Evolutionary conservation across 345 rosid genomes (phyloP), one percentile per base, ranked within the genome.

Genomic region (Salix brachista): DNA sequence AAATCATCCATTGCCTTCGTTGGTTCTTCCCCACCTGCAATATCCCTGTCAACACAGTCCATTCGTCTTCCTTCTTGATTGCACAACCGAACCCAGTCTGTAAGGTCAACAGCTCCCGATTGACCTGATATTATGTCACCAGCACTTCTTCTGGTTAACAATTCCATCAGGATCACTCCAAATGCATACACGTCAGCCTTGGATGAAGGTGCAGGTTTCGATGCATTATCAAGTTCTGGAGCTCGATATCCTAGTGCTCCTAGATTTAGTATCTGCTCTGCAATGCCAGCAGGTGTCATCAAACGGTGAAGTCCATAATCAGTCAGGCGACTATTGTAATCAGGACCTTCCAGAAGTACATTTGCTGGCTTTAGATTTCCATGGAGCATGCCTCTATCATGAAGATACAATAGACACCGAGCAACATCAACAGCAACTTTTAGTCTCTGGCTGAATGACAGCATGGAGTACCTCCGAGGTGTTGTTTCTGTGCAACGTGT

Each of bases 91-190:
- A 95, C 94, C 99, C 99, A 95, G 75, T 93, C 97, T 0, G 93
- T 89, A 30, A 95, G 90, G 77, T 95, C 97, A 8, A 95, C 97
- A 0, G 97, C 99, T 69, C 99, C 97, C 2, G 97, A 88, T 67
- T 91, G 97, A 56, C 99, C 99, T 3, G 97, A 95, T 75, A 95
- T 93, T 79, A 95, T 95, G 83, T 95, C 99, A 23, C 99, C 96
- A 0, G 99, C 99, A 21, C 99, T 91, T 76, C 94, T 86, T 84
- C 96, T 84, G 5, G 97, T 95, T 75, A 95, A 80, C 77, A 95
- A 81, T 83, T 93, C 99, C 99, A 95, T 88, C 67, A 95, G 74
- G 67, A 95, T 91, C 73, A 95, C 99, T 25, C 99, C 99, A 13
- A 95, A 84, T 19, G 97, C 87, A 37, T 93, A 95, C 6, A 95